Conservation (phyloP, 192 early-diverging fungal species). For the Diversispora eburnea region DNA sequence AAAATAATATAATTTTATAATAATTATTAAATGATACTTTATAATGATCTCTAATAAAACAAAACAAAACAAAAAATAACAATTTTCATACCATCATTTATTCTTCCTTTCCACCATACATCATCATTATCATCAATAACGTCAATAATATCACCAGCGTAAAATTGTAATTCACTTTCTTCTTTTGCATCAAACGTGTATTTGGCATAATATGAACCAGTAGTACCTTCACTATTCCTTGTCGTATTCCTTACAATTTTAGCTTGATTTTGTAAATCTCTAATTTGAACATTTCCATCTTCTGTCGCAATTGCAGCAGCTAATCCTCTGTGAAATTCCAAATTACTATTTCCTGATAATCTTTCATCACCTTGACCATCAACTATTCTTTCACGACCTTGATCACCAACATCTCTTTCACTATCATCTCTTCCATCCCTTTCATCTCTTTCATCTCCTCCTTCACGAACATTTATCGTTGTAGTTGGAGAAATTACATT, state of each 20-base stretch:
- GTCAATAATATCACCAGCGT: slow-evolving; percentile 64
- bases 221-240: too few relatives aligned
- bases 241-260: too few relatives aligned
- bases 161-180: slow-evolving; percentile 68
- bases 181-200: slow-evolving; percentile 72
- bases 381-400: too few relatives aligned
- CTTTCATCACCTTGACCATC: too few relatives aligned
- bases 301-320: background rate
- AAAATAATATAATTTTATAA: background rate
- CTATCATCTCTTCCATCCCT: background rate
- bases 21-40: too few relatives aligned
- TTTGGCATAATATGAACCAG: slow-evolving; percentile 57
- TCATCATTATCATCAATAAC: slow-evolving; percentile 75
- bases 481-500: too few relatives aligned
- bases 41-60: background rate
- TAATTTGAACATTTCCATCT: background rate
- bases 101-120: slow-evolving; percentile 81
- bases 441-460: background rate
- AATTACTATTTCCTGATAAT: too few relatives aligned
- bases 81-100: slow-evolving; percentile 53
- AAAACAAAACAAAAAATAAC: slow-evolving; percentile 13
- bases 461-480: too few relatives aligned
- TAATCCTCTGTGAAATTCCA: background rate
- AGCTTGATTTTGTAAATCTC: too few relatives aligned
- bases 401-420: too few relatives aligned